Evolutionary conservation across 169 alveolate species (phyloP), one percentile per base, ranked within the genome.

Genomic region (Babesia bigemina): DNA sequence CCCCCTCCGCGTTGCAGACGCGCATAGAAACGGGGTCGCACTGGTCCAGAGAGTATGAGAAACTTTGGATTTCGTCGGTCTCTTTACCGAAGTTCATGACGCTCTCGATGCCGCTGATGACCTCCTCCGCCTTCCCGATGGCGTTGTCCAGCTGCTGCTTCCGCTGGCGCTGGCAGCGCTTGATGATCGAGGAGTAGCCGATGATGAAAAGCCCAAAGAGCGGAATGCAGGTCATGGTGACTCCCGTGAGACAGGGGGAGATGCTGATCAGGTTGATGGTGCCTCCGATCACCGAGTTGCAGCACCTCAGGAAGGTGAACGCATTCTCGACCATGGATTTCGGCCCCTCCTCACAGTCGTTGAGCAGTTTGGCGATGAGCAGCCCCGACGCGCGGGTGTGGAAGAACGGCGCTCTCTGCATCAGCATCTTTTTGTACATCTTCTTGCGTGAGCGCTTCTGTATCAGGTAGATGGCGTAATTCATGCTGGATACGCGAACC

Each of bases 321-420:
- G 21, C 42, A 63, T 53, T 65, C 55, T 81, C 85, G 12, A 81
- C 72, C 57, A 81, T 21, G n/a, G 74, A 16, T 24, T 42, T 74
- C 0, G 88, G 88, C 1, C 85, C 88, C 44, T 81, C 85, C 49
- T 81, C 85, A 47, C 88, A 81, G 79, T 81, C 88, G 29, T 63
- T 58, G 28, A 71, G 63, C 65, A 81, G 49, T 42, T 60, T 81
- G 33, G 76, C 48, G 26, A 81, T 44, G 21, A 81, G 61, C 10
- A 59, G 45, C n/a, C 79, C 65, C 11, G 81, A 45, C 44, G 85
- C 70, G 21, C 57, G 33, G 24, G 79, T 55, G 52, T 81, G 88
- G 52, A 81, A 81, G 48, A 81, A 81, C 0, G 83, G 85, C 26
- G 73, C 75, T 17, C 83, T 67, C 61, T 81, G 88, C 73, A 58